Conservation (phyloP, 371 early-diverging fungal genomes). For the Conidiobolus incongruus region DNA sequence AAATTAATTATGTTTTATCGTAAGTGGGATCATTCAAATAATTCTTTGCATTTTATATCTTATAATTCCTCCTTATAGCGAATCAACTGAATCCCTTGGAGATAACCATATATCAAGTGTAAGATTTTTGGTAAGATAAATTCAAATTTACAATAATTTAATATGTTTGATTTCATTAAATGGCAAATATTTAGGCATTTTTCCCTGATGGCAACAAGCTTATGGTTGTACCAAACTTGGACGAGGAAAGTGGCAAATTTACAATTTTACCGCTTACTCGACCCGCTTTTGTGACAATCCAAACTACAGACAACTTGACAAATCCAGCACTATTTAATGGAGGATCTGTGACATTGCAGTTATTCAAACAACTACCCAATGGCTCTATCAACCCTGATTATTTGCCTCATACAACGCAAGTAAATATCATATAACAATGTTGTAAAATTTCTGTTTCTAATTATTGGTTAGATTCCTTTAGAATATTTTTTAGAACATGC, state of each 20-base stretch:
- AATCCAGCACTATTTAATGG: neutral
- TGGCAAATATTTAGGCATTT: no score
- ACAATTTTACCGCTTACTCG: neutral
- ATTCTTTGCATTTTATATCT: neutral
- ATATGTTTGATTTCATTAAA: no score
- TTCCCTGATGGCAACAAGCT: no score
- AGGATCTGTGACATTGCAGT: neutral
- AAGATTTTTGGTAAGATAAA: no score
- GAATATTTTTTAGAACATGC: neutral
- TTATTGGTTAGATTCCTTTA: neutral
- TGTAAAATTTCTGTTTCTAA: neutral
- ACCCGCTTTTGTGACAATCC: neutral
- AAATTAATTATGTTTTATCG: neutral
- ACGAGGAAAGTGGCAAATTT: no score
- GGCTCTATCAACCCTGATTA: constrained; percentile 2
- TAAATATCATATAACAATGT: neutral
- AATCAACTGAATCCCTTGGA: neutral
- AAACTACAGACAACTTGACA: neutral
- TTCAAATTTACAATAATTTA: no score
- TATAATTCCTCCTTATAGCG: neutral
- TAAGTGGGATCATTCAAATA: neutral
- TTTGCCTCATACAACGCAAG: neutral
- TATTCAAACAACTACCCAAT: neutral
- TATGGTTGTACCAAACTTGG: no score
- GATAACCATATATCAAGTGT: neutral